A percentile compares a stretch with the other conserved stretches of the same genome.
phyloP scores from a whole-genome alignment of 2,329 filamentous ascomycete species.

The Cladophialophora immunda region DNA sequence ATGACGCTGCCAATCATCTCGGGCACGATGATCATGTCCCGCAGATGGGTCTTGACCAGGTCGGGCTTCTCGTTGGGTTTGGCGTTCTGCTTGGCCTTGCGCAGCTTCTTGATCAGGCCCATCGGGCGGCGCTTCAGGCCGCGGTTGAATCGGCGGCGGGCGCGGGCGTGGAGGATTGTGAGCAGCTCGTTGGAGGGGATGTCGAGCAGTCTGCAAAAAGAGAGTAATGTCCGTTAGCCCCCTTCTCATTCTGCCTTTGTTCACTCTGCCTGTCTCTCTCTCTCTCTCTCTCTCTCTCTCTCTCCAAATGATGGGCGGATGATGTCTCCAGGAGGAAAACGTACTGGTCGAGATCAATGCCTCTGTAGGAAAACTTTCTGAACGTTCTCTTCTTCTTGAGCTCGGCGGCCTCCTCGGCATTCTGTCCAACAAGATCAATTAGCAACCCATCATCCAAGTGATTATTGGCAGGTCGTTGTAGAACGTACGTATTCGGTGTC shows the following conservation, averaged over 20 bases:
- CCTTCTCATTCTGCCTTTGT: slow-evolving; percentile 6
- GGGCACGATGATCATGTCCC: slow-evolving; percentile 99
- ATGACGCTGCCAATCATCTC: slow-evolving; percentile 99
- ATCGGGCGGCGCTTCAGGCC: slow-evolving; percentile 99
- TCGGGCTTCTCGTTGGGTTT: slow-evolving; percentile 99
- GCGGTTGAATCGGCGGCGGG: slow-evolving; percentile 98
- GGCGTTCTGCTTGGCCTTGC: slow-evolving; percentile 98
- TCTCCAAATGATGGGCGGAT: background rate
- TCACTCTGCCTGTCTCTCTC: background rate
- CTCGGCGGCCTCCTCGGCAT: slow-evolving; percentile 98
- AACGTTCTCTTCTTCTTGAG: slow-evolving; percentile 99
- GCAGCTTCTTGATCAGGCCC: slow-evolving; percentile 99
- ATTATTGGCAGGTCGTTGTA: background rate
- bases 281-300: slow-evolving; percentile 24
- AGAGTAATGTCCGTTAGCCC: slow-evolving; percentile 42
- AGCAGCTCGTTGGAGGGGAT: slow-evolving; percentile 98
- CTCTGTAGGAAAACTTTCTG: slow-evolving; percentile 99
- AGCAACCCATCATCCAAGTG: slow-evolving; percentile 14
- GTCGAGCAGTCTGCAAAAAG: slow-evolving; percentile 82
- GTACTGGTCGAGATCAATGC: slow-evolving; percentile 99
- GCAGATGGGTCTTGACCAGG: slow-evolving; percentile 98
- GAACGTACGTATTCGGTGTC: slow-evolving; percentile 84
- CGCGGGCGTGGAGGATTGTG: slow-evolving; percentile 98
- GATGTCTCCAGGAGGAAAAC: slow-evolving; percentile 50
- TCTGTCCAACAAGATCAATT: slow-evolving; percentile 62